phyloP scores from a whole-genome alignment of 495 filamentous ascomycete genomes.

The Aspergillus coremiiformis region DNA sequence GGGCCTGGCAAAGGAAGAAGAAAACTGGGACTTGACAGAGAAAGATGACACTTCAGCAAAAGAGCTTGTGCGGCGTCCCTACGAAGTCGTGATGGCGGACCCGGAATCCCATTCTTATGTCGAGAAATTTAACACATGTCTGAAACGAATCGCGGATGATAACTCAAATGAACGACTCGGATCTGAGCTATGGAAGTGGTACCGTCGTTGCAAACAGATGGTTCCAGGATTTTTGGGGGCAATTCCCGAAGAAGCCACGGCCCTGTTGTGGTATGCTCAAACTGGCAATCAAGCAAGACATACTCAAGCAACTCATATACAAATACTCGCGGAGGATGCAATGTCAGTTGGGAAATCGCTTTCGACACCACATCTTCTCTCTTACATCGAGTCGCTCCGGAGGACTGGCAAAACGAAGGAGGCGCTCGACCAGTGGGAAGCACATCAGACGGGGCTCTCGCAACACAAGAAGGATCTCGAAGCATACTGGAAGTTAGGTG shows the following conservation, averaged over 20 bases:
- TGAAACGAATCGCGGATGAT: slow-evolving; percentile 21
- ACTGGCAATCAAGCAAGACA: slow-evolving; percentile 32
- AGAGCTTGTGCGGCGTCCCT: slow-evolving; percentile 14
- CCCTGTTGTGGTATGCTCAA: slow-evolving; percentile 41
- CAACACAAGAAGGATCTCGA: slow-evolving; percentile 43
- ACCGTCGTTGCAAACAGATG: slow-evolving; percentile 36
- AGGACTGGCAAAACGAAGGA: slow-evolving; percentile 48
- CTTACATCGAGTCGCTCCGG: slow-evolving; percentile 59
- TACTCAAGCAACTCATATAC: slow-evolving; percentile 50
- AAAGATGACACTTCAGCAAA: slow-evolving; percentile 16
- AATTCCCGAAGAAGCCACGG: slow-evolving; percentile 30
- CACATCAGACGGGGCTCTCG: slow-evolving; percentile 45
- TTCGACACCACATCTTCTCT: slow-evolving; percentile 48
- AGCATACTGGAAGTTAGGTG: slow-evolving; percentile 61
- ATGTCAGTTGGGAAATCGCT: slow-evolving; percentile 45
- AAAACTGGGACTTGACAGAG: slow-evolving; percentile 26
- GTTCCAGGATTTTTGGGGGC: slow-evolving; percentile 31
- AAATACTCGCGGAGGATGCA: slow-evolving; percentile 56
- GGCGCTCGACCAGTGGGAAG: slow-evolving; percentile 61
- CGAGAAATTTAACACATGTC: slow-evolving; percentile 25
- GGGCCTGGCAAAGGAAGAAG: slow-evolving; percentile 33
- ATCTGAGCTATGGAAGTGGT: slow-evolving; percentile 40
- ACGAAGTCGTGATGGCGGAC: slow-evolving; percentile 17
- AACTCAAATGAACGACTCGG: slow-evolving; percentile 18
- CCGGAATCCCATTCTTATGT: slow-evolving; percentile 26